These are phyloP conservation scores for Platismatia glauca DNA, from an alignment of 495 filamentous ascomycete species.

Conservation along the genomic window DNA sequence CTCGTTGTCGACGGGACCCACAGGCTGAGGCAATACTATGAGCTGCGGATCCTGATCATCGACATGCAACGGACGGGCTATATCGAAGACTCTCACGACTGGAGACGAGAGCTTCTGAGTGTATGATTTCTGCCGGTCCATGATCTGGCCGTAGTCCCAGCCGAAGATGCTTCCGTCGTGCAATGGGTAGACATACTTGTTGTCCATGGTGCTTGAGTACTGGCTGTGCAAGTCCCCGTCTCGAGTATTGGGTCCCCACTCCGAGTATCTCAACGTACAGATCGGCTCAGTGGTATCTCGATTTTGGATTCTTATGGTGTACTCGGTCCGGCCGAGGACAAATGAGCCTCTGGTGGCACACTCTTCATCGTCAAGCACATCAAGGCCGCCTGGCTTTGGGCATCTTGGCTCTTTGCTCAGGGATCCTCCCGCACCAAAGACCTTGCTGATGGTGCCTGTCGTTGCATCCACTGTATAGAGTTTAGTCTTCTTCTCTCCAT, in stretches of 20 bases:
- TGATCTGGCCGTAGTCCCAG: constrained; percentile 55
- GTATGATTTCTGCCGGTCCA: constrained; percentile 43
- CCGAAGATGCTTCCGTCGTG: constrained; percentile 83
- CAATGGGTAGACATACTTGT: constrained; percentile 77
- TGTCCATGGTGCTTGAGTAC: constrained; percentile 69
- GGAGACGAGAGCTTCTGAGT: constrained; percentile 68
- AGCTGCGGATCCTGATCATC: constrained; percentile 53
- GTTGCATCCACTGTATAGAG: constrained; percentile 77
- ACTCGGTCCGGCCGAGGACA: constrained; percentile 76
- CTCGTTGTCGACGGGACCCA: constrained; percentile 52
- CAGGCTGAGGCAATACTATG: constrained; percentile 78
- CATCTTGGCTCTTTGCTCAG: constrained; percentile 42
- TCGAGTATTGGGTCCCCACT: constrained; percentile 90
- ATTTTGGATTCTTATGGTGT: constrained; percentile 75
- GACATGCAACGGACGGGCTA: constrained; percentile 59
- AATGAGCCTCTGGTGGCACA: constrained; percentile 66
- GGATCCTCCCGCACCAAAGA: constrained; percentile 51
- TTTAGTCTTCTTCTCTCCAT: constrained; percentile 69
- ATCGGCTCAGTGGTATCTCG: constrained; percentile 65
- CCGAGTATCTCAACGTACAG: constrained; percentile 84
- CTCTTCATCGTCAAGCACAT: constrained; percentile 53
- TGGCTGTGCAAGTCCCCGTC: constrained; percentile 82
- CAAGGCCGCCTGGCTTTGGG: constrained; percentile 50
- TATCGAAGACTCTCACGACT: constrained; percentile 84
- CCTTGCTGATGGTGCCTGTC: constrained; percentile 62